Conservation (phyloP, 2,329 filamentous ascomycete species). For the Colletotrichum tabaci region DNA sequence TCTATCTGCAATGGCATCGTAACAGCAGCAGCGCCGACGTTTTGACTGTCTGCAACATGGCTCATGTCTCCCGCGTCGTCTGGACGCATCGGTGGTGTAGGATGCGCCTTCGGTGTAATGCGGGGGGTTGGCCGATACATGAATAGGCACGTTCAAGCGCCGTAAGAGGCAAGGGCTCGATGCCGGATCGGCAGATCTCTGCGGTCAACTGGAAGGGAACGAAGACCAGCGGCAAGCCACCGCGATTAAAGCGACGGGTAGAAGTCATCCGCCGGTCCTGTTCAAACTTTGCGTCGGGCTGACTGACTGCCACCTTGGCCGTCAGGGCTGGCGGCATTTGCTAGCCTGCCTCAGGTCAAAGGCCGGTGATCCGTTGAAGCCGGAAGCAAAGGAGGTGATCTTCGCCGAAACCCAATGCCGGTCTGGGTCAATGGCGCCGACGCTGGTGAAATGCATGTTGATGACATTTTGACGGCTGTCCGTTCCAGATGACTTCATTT, state of each 20-base stretch:
- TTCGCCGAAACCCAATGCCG: background rate
- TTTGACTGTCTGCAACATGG: constrained; percentile 1
- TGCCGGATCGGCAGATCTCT: constrained; percentile 25
- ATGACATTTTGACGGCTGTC: background rate
- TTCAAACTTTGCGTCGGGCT: constrained; percentile 25
- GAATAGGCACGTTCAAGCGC: constrained; percentile 12
- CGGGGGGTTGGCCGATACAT: constrained; percentile 12
- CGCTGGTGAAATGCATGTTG: background rate
- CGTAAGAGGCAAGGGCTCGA: constrained; percentile 17
- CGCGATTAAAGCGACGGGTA: constrained; percentile 26
- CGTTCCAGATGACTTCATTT: background rate
- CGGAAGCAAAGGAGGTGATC: background rate
- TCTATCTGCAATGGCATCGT: constrained; percentile 13
- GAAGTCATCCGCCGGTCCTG: constrained; percentile 35
- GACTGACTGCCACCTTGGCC: constrained; percentile 7
- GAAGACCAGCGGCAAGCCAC: constrained; percentile 33
- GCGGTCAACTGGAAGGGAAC: background rate
- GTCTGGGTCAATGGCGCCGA: background rate
- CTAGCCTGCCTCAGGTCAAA: constrained; percentile 21
- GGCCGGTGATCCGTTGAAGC: constrained; percentile 8
- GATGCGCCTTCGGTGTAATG: constrained; percentile 7
- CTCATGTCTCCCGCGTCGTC: constrained; percentile 16
- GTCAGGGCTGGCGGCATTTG: constrained; percentile 7
- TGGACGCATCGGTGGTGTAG: constrained; percentile 18
- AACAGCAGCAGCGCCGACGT: constrained; percentile 14